Evolutionary conservation across 2,329 filamentous ascomycete species (phyloP).

Genomic region (Fusarium cicatricum): DNA sequence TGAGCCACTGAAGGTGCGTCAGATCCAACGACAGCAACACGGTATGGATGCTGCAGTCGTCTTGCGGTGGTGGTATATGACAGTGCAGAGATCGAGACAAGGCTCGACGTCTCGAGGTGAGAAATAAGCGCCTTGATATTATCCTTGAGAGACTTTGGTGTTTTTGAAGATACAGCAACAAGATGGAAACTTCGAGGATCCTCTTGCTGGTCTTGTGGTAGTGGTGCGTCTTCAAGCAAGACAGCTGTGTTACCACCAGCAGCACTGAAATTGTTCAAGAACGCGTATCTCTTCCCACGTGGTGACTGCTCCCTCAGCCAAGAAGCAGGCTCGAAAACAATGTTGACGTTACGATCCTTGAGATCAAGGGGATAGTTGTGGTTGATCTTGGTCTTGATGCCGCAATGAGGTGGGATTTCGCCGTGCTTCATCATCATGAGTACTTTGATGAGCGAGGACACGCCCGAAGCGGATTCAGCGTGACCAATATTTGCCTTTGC

Average conservation of each 20-base stretch:
- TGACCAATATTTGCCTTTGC: conserved; percentile 73
- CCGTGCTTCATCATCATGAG: conserved; percentile 71
- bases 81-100: conserved; percentile 63
- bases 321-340: conserved; percentile 62
- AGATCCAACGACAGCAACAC: conserved; percentile 56
- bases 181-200: conserved; percentile 66
- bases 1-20: conserved; percentile 16
- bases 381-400: conserved; percentile 72
- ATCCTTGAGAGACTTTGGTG: conserved; percentile 62
- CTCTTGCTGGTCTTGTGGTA: conserved; percentile 53
- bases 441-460: conserved; percentile 70
- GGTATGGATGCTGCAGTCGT: conserved; percentile 66
- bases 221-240: conserved; percentile 68
- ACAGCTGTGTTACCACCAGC: conserved; percentile 76
- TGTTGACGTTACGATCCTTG: conserved; percentile 64
- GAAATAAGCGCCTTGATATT: conserved; percentile 64
- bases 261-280: conserved; percentile 75
- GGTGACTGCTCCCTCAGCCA: conserved; percentile 55
- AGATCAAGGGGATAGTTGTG: conserved; percentile 66
- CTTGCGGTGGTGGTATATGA: conserved; percentile 75
- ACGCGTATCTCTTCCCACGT: conserved; percentile 57
- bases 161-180: conserved; percentile 66
- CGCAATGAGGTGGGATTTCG: conserved; percentile 70
- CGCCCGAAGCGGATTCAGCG: conserved; percentile 68
- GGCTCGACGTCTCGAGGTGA: conserved; percentile 61